Evolutionary conservation across 805 yeast species (phyloP), one percentile per base, ranked within the genome.

Genomic region (Clavispora fructus): DNA sequence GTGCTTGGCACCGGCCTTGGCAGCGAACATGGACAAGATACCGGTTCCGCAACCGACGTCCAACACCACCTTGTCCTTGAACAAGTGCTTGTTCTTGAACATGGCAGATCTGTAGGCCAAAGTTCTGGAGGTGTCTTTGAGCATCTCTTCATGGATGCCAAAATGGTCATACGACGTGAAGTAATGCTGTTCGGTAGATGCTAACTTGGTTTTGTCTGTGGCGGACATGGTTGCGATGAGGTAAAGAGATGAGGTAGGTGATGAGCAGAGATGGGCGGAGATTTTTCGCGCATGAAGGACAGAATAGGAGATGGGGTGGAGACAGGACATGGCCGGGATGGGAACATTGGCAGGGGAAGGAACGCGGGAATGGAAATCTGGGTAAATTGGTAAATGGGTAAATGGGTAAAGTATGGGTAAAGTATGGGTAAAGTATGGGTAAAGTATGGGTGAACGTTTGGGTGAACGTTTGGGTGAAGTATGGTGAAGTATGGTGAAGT

Each of bases 21-120:
- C 97, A 14, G 98, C 98, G 75, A 94, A 94, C 96, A 94, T 88
- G 25, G 97, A 91, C 52, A 94, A 72, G 55, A 94, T 90, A 57
- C 99, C 99, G 17, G 99, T 94, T 56, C 99, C 99, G 68, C 99
- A 95, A 42, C 99, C 99, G 47, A 94, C 99, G 69, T 94, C 99
- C 47, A 94, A 74, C 7, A 94, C 99, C 50, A 92, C 71, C 73
- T 94, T 94, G 68, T 83, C 97, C 65, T 90, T 89, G 75, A 94
- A 92, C 45, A 89, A 70, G 56, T 85, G 86, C 59, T 84, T 84
- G 74, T 94, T 94, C 66, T 88, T 89, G 71, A 82, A 81, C 66
- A 94, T 94, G 45, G 97, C 96, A 52, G 86, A 85, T 60, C 98
- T 77, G 71, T 94, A 94, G 29, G 96, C 80, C 51, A 90, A 71